Conservation (phyloP, 2,329 filamentous ascomycete species). For the Pezicula neosporulosa region DNA sequence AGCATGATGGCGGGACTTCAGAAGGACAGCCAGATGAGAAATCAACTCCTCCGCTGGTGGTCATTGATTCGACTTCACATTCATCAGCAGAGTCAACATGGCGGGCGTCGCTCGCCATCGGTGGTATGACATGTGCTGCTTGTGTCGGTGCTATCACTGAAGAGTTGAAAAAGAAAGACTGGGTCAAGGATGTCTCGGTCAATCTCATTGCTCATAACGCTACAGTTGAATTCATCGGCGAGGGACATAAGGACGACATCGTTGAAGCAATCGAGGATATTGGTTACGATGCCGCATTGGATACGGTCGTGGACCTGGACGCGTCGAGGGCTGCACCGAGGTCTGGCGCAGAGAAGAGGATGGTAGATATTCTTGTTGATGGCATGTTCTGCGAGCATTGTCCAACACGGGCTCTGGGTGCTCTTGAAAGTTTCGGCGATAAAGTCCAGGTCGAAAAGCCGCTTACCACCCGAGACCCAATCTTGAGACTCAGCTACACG, state of each 20-base stretch:
- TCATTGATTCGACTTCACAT: constrained; percentile 30
- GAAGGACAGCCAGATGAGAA: constrained; percentile 3
- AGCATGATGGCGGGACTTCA: constrained; percentile 1
- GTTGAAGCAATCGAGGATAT: constrained; percentile 52
- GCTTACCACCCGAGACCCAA: constrained; percentile 58
- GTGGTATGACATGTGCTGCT: constrained; percentile 55
- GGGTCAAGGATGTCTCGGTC: constrained; percentile 44
- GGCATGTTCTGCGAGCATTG: constrained; percentile 77
- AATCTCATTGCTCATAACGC: constrained; percentile 52
- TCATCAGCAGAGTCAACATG: constrained; percentile 33
- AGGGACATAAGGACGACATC: constrained; percentile 40
- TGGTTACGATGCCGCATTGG: constrained; percentile 62
- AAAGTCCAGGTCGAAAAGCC: constrained; percentile 45
- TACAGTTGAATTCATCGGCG: constrained; percentile 39
- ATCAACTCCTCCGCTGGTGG: constrained; percentile 21
- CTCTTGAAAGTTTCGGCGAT: constrained; percentile 49
- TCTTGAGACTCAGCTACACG: constrained; percentile 67
- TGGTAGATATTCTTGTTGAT: constrained; percentile 62
- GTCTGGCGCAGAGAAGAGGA: constrained; percentile 34
- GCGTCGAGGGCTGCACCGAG: constrained; percentile 28
- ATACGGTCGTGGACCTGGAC: constrained; percentile 32
- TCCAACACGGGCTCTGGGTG: constrained; percentile 52
- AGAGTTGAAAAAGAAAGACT: constrained; percentile 41
- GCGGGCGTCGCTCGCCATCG: constrained; percentile 47
- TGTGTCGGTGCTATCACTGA: constrained; percentile 46